Evolutionary conservation across 2,329 filamentous ascomycete genomes (phyloP), one percentile per base, ranked within the genome.

Genomic region (Claviceps citrina): DNA sequence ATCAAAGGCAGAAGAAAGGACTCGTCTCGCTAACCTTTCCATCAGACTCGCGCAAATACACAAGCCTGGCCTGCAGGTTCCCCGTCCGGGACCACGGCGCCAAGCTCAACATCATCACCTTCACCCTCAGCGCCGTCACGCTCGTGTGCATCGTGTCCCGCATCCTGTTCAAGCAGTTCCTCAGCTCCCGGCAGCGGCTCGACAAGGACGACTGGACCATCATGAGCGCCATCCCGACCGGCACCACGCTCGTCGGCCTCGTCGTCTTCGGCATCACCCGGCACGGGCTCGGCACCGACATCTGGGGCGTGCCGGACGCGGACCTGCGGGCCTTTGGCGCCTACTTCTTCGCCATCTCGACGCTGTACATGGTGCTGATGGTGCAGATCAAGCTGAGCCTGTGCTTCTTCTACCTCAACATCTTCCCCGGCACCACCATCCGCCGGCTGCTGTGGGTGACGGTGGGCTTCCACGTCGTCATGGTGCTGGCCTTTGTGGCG

Each of bases 401-500:
- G 10, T 45, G 65, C 7, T 54, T 59, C 44, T 64, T 67, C 43
- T 67, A 65, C 39, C 52, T 64, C n/a, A 54, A 60, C 13, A 61
- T 67, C 33, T 67, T 67, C 27, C 57, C 60, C 0, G 49, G 50
- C 0, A 45, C 33, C 5, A 43, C 25, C 0, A 53, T 61, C 9
- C 50, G 54, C 5, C 46, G 49, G 5, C 10, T 59, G 12, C 49
- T 64, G 0, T 62, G 57, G 50, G 49, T 45, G 4, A 57, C 58
- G 0, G 48, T 59, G 2, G 38, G 38, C 9, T 54, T 66, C 36
- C 58, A 55, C 15, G 44, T 44, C 1, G 30, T 51, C 1, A 56
- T 47, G 10, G 56, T 54, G 0, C 16, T 55, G 1, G 39, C 50
- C 0, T 67, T 64, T 31, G 35, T 54, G 1, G 27, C 64, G 2